Evolutionary conservation across 805 yeast species (phyloP), one percentile per base, ranked within the genome.

Genomic region (Wickerhamomyces rabaulensis): DNA sequence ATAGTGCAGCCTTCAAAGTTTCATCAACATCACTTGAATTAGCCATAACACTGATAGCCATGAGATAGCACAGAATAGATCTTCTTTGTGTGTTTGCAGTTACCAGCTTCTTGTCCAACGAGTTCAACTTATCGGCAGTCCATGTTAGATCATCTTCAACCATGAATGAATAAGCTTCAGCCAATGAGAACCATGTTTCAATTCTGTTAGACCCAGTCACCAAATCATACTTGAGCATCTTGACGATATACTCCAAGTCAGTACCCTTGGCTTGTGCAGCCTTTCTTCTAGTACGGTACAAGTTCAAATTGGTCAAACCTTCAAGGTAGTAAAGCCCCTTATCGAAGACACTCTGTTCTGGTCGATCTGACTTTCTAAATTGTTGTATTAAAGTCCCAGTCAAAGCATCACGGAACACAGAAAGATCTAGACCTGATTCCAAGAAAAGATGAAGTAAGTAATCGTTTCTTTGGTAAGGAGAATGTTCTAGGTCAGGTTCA

Each of bases 91-190:
- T 59, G 6, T 73, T 64, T 0, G 90, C 88, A 0, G 89, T 84
- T 0, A 66, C 62, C 4, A 66, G 66, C 56, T 84, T 84, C 50
- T 81, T 73, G 6, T 85, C 94, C 0, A 71, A 58, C 0, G 76
- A 71, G 43, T 82, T 82, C 33, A 89, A 65, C 57, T 86, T 86
- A 56, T 91, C 97, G 0, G 96, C 82, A 1, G 92, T 86, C 95
- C 96, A 89, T n/a, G 87, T 80, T 46, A 94, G 65, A 52, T 88
- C 96, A 62, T 90, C 96, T 53, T 92, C 97, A 0, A 85, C 95
- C 37, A 87, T 67, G 47, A 72, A 81, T 0, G 90, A 82, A 54
- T 76, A 90, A 0, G 92, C 82, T 58, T 84, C 89, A 0, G 95
- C 96, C 13, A 94, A 62, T 1, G 88, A 72, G 37, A 80, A 69